Conservation (phyloP, 768 basidiomycete species). For the Pisolithus albus region DNA sequence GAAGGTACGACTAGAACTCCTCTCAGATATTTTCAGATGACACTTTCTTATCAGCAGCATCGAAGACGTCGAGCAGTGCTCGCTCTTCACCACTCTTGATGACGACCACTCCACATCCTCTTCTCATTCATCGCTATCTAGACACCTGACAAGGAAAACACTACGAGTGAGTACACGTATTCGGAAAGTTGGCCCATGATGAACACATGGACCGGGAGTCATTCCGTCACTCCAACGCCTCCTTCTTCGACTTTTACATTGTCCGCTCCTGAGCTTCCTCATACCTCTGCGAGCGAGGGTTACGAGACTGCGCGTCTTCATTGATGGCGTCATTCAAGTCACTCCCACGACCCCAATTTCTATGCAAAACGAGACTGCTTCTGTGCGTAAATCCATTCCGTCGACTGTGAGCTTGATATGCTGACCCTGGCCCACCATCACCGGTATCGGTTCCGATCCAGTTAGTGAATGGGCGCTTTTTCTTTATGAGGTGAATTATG, state of each 20-base stretch:
- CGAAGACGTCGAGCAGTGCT: slow-evolving; percentile 26
- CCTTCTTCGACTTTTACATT: too few relatives aligned
- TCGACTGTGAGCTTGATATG: slow-evolving; percentile 5
- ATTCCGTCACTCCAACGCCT: too few relatives aligned
- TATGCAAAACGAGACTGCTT: slow-evolving; percentile 42
- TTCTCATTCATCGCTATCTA: slow-evolving; percentile 45
- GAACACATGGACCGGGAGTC: slow-evolving; percentile 30
- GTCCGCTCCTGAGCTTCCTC: too few relatives aligned
- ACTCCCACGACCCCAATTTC: slow-evolving; percentile 42
- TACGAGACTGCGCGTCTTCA: too few relatives aligned
- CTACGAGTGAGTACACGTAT: slow-evolving; percentile 26
- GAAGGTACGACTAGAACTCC: slow-evolving; percentile 15
- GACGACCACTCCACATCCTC: slow-evolving; percentile 47
- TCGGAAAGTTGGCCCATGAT: slow-evolving; percentile 29
- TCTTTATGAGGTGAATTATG: too few relatives aligned
- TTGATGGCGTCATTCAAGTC: slow-evolving; percentile 49
- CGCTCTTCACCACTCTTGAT: slow-evolving; percentile 31
- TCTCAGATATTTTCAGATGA: slow-evolving; percentile 36
- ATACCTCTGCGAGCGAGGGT: too few relatives aligned
- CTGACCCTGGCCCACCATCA: too few relatives aligned
- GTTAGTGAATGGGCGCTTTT: too few relatives aligned
- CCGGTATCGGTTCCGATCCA: too few relatives aligned
- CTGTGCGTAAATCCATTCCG: slow-evolving; percentile 29
- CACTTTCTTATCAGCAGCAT: slow-evolving; percentile 40
- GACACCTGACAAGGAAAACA: slow-evolving; percentile 59